Base-by-base conservation (phyloP, 176 grass and related monocot species). In the Musa schizocarpa region DNA sequence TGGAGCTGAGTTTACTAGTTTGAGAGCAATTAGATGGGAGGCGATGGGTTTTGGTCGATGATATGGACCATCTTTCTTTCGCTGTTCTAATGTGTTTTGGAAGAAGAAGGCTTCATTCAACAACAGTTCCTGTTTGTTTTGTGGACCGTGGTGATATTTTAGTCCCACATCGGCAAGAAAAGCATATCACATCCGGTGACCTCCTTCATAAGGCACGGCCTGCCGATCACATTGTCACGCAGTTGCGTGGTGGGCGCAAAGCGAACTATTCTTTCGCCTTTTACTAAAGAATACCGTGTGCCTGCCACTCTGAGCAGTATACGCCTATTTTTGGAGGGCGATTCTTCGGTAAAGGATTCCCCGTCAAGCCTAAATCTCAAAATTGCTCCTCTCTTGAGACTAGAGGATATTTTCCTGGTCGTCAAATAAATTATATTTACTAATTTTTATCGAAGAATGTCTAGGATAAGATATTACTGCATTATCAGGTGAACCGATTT, bases 201-300 rank as follows among this genome's bases (percentile, higher is more conserved):
- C 16, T 61, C 14, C n/a, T 17, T 61, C 8, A 61, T 6, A 14
- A 17, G 17, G 6, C 20, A 19, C 57, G 2, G 57, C 20, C 9
- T n/a, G 17, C 57, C 20, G 0, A 1, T 2, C 0, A 1, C 17
- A 9, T 0, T 29, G 0, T 0, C 29, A 76, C 29, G 16, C 57
- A 52, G 74, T 57, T 76, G 74, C 74, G 57, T 64, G 57, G 74
- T 25, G 57, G 55, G 74, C 74, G 3, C 57, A 76, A 16, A 76
- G 74, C 74, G 57, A 76, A 76, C 57, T 76, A 76, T 76, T 76
- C 74, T 64, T 76, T 76, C 57, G 57, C 74, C 74, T 76, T 76
- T 76, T 76, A 76, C 74, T 64, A 76, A 76, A 76, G 57, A 76
- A 64, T 52, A 76, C 74, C 74, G 74, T 76, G 74, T 22, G 74